Percentiles rank a stretch among this genome's conserved stretches.
These are phyloP conservation scores for Umbelopsis sp. DNA, from an alignment of 371 early-diverging fungal species.

Conservation along the genomic window DNA sequence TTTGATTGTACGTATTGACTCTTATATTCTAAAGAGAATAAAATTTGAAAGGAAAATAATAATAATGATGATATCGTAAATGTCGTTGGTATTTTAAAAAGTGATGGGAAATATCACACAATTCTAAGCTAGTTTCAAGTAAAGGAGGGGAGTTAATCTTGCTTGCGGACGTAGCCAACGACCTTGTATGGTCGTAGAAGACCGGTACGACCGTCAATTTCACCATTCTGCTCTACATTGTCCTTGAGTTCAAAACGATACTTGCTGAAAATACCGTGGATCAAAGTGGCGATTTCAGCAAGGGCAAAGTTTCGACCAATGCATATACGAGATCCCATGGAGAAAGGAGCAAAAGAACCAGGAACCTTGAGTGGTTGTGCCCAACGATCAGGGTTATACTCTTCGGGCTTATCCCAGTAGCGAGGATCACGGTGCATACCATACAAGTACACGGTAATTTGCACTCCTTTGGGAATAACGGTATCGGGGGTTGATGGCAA, in stretches of 20 bases:
- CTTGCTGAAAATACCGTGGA: conserved; percentile 13
- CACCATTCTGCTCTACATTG: conserved; percentile 13
- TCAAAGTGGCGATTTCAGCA: conserved; percentile 7
- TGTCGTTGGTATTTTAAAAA: not conserved
- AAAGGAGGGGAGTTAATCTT: not conserved
- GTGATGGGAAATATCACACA: not conserved
- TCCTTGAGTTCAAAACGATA: conserved; percentile 14
- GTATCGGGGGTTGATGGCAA: conserved; percentile 9
- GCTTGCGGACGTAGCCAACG: not conserved
- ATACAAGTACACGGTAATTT: conserved; percentile 10
- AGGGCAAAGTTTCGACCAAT: conserved; percentile 18
- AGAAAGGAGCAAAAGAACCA: conserved; percentile 12
- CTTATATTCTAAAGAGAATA: too few species aligned
- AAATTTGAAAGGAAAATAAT: too few species aligned
- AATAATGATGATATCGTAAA: too few species aligned
- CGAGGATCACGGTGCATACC: conserved; percentile 18
- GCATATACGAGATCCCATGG: conserved; percentile 11
- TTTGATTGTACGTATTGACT: not conserved
- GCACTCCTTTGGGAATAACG: conserved; percentile 15
- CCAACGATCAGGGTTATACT: conserved; percentile 19
- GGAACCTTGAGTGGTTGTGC: not conserved
- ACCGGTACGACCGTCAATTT: conserved; percentile 1
- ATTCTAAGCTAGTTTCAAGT: too few species aligned
- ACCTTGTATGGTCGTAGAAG: conserved; percentile 4
- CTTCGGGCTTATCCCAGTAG: conserved; percentile 18